A percentile compares a stretch with the other conserved stretches of the same genome.
Evolutionary conservation across 2,329 filamentous ascomycete species (phyloP).

Genomic region (Ambrosiella xylebori): DNA sequence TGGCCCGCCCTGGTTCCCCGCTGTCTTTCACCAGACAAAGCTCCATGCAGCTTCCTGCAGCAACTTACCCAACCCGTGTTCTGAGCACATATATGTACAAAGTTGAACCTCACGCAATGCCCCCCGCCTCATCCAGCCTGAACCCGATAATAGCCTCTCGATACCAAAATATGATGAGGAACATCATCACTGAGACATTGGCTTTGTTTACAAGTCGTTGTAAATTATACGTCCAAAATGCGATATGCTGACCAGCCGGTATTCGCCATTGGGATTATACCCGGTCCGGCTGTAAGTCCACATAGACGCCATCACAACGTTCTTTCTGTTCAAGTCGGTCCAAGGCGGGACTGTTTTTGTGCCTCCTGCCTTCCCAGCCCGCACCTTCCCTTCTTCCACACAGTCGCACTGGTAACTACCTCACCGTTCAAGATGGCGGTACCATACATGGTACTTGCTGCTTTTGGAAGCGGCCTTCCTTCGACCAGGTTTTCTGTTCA

Average conservation of each 20-base stretch:
- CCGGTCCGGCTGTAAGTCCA: neutral
- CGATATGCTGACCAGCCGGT: no score
- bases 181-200: no score
- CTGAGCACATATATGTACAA: neutral
- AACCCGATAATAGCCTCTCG: neutral
- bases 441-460: neutral
- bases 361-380: neutral
- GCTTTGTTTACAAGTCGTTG: no score
- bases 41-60: neutral
- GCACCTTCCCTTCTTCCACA: neutral
- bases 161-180: no score
- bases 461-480: neutral
- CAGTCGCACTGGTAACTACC: neutral
- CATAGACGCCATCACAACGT: neutral
- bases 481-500: neutral
- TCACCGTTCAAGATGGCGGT: neutral
- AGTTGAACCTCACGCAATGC: neutral
- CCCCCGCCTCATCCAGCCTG: neutral
- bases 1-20: neutral
- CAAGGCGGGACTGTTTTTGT: neutral
- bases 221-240: no score
- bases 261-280: neutral
- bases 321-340: neutral
- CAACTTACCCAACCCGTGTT: slow-evolving; percentile 2
- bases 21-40: neutral